phyloP scores from a whole-genome alignment of 495 filamentous ascomycete species.

The Hyaloscypha hepaticicola region DNA sequence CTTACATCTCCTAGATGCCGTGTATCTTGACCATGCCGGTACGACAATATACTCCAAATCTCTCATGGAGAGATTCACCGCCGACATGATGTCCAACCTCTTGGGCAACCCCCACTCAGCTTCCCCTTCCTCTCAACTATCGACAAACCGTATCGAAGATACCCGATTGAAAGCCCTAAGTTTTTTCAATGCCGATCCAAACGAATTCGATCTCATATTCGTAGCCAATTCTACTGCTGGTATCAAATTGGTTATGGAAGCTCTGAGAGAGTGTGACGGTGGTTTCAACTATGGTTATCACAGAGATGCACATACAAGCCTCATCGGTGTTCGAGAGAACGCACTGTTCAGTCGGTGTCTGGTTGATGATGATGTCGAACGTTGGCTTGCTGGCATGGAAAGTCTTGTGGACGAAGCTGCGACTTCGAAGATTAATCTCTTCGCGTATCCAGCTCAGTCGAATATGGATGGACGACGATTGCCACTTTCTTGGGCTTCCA shows the following conservation, averaged over 20 bases:
- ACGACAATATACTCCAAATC: conserved; percentile 82
- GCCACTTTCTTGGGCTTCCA: conserved; percentile 66
- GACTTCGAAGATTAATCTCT: conserved; percentile 41
- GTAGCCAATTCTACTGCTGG: conserved; percentile 90
- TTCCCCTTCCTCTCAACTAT: conserved; percentile 75
- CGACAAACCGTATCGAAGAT: conserved; percentile 73
- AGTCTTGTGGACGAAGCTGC: conserved; percentile 20
- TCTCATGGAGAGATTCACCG: conserved; percentile 72
- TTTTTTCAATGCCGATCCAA: conserved; percentile 83
- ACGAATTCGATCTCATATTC: conserved; percentile 85
- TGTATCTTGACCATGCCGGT: conserved; percentile 93
- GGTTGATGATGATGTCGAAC: conserved; percentile 62
- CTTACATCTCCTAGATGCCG: conserved; percentile 50
- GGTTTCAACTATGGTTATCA: conserved; percentile 87
- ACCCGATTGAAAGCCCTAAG: conserved; percentile 67
- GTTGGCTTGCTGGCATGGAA: conserved; percentile 53
- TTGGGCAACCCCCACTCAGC: conserved; percentile 92
- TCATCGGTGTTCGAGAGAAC: conserved; percentile 79
- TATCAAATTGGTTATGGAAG: conserved; percentile 81
- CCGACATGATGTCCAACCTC: conserved; percentile 72
- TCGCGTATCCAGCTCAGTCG: conserved; percentile 88
- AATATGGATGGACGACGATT: conserved; percentile 88
- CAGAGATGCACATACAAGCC: conserved; percentile 80
- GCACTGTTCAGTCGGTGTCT: conserved; percentile 67
- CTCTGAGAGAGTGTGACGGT: conserved; percentile 57